These are phyloP conservation scores for Fraxinus angustifolia DNA, from an alignment of 305 asterid species.

Conservation along the genomic window DNA sequence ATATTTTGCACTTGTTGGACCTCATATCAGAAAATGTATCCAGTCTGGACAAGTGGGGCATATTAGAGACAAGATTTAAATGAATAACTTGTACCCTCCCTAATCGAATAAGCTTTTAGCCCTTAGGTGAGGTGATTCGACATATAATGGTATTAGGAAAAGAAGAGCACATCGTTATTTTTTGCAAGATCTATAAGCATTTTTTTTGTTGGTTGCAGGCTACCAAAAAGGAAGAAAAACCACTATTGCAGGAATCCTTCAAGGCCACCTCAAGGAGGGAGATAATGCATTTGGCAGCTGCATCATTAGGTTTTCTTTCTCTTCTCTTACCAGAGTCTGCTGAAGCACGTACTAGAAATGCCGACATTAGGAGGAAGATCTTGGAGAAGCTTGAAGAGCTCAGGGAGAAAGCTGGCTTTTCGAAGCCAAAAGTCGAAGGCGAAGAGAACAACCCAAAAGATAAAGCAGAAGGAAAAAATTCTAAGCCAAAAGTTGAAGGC, in stretches of 20 bases:
- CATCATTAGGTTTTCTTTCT: conserved; percentile 38
- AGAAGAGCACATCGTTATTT: not conserved
- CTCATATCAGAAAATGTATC: too few relatives aligned
- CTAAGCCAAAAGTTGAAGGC: conserved; percentile 31
- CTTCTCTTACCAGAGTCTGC: conserved; percentile 42
- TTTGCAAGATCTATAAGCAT: not conserved
- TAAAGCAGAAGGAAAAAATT: conserved; percentile 6
- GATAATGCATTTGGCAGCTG: conserved; percentile 41
- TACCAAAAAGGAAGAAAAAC: conserved; percentile 27
- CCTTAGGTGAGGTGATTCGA: not conserved
- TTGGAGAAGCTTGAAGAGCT: conserved; percentile 40
- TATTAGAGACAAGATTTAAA: not conserved
- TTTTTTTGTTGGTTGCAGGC: conserved; percentile 22
- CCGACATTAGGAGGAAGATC: conserved; percentile 43
- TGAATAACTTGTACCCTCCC: not conserved
- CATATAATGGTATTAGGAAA: not conserved
- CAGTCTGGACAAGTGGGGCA: not conserved
- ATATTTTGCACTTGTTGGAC: too few relatives aligned
- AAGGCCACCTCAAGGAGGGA: conserved; percentile 41
- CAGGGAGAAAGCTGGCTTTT: conserved; percentile 36
- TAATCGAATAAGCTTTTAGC: not conserved
- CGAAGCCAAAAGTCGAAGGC: conserved; percentile 31
- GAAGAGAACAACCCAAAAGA: conserved; percentile 26
- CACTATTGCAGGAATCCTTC: conserved; percentile 21
- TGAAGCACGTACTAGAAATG: conserved; percentile 48